These are phyloP conservation scores for Crepidotus variabilis DNA, from an alignment of 768 basidiomycete genomes.

Conservation along the genomic window DNA sequence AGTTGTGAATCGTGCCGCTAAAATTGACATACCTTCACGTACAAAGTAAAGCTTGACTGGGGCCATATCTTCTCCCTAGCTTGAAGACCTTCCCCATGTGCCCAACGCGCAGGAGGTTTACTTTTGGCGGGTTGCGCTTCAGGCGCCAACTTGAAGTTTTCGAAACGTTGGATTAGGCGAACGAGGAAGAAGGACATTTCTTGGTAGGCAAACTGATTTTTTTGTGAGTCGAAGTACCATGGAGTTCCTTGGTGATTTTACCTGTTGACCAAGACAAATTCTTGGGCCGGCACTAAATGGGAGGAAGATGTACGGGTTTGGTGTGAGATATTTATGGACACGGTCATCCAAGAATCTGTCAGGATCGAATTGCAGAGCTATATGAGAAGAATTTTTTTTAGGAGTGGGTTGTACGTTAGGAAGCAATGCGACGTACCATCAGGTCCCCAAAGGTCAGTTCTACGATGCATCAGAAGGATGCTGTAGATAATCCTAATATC, in stretches of 20 bases:
- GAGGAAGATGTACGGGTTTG: slow-evolving; percentile 69
- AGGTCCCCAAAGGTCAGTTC: slow-evolving; percentile 67
- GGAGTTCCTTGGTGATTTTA: slow-evolving; percentile 9
- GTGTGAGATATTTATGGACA: slow-evolving; percentile 54
- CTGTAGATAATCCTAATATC: slow-evolving; percentile 42
- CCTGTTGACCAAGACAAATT: slow-evolving; percentile 61
- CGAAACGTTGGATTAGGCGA: slow-evolving; percentile 58
- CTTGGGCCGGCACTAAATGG: slow-evolving; percentile 61
- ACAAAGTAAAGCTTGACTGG: slow-evolving; percentile 54
- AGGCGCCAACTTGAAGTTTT: slow-evolving; percentile 40
- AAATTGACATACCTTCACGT: slow-evolving; percentile 31
- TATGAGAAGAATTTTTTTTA: neutral
- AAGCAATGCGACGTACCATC: slow-evolving; percentile 40
- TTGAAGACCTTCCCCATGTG: slow-evolving; percentile 39
- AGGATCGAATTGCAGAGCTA: slow-evolving; percentile 67
- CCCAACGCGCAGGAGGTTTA: slow-evolving; percentile 46
- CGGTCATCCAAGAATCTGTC: slow-evolving; percentile 68
- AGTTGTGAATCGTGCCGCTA: too few relatives aligned
- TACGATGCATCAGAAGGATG: slow-evolving; percentile 62
- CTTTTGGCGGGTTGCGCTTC: slow-evolving; percentile 43
- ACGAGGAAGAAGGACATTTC: slow-evolving; percentile 65
- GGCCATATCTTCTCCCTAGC: slow-evolving; percentile 47
- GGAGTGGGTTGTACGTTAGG: neutral
- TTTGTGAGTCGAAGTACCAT: neutral
- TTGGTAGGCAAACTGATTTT: slow-evolving; percentile 48